These are phyloP conservation scores for Aspergillus campestris DNA, from an alignment of 495 filamentous ascomycete genomes.

Conservation along the genomic window DNA sequence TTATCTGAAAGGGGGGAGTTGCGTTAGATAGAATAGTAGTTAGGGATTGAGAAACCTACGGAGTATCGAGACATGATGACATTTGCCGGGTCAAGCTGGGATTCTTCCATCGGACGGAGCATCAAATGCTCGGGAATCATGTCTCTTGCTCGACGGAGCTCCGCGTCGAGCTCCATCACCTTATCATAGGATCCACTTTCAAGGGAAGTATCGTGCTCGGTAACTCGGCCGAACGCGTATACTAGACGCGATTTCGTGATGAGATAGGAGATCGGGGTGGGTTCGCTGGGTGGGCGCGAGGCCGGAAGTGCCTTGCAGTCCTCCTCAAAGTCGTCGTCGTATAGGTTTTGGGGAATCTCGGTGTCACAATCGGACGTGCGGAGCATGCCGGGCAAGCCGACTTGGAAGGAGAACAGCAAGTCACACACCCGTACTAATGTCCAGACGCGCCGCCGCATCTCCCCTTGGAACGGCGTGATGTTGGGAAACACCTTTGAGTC, in stretches of 20 bases:
- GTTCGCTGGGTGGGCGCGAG: conserved; percentile 62
- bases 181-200: conserved; percentile 64
- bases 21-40: neutral
- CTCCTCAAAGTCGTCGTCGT: conserved; percentile 87
- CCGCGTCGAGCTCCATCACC: conserved; percentile 70
- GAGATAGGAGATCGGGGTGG: conserved; percentile 83
- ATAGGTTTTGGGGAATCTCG: conserved; percentile 78
- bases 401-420: conserved; percentile 82
- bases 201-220: conserved; percentile 40
- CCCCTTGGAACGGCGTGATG: conserved; percentile 79
- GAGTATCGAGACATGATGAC: conserved; percentile 80
- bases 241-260: conserved; percentile 67
- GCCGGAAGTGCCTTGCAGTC: conserved; percentile 68
- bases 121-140: conserved; percentile 71
- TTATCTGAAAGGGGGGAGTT: conserved; percentile 38
- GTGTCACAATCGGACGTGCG: conserved; percentile 76
- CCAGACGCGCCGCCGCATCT: conserved; percentile 90
- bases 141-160: conserved; percentile 62
- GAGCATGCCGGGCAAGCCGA: conserved; percentile 85
- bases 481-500: conserved; percentile 78
- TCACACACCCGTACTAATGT: conserved; percentile 73
- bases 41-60: conserved; percentile 14
- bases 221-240: conserved; percentile 52
- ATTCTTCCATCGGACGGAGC: conserved; percentile 69
- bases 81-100: conserved; percentile 62